phyloP scores from a whole-genome alignment of 2,329 filamentous ascomycete genomes.

The Aspergillus neoniger region DNA sequence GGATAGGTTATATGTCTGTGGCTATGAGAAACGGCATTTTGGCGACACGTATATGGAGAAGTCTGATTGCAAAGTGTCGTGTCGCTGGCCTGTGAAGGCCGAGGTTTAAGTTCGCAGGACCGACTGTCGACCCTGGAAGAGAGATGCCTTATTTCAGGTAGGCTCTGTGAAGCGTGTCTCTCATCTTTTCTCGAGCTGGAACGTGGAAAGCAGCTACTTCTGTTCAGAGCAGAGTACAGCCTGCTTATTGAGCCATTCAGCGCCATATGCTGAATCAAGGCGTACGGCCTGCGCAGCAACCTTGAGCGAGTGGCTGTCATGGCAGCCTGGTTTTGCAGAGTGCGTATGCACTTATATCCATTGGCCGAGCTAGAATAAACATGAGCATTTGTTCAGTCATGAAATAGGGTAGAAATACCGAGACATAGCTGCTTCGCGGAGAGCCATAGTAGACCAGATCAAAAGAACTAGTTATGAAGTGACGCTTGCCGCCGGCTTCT shows the following conservation, averaged over 20 bases:
- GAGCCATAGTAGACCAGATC: neutral
- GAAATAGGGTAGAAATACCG: neutral
- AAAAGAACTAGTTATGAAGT: neutral
- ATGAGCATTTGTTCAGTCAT: neutral
- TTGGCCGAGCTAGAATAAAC: neutral
- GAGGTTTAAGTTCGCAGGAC: neutral
- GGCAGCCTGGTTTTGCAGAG: neutral
- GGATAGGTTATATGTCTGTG: neutral
- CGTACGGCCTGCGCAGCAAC: constrained; percentile 1
- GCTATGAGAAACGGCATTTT: too few relatives aligned
- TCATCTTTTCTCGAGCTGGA: neutral
- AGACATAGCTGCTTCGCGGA: neutral
- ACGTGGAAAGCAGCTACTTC: too few relatives aligned
- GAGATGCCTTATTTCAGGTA: neutral
- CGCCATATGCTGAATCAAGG: neutral
- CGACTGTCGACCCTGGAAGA: neutral
- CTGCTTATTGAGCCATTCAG: neutral
- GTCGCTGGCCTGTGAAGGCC: neutral
- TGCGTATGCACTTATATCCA: neutral
- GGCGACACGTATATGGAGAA: neutral
- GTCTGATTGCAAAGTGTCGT: neutral
- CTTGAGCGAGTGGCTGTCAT: neutral
- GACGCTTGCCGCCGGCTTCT: neutral
- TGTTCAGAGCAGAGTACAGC: neutral
- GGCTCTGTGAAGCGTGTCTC: neutral